These are phyloP conservation scores for Cairneyella variabilis DNA, from an alignment of 495 filamentous ascomycete species.

Conservation along the genomic window DNA sequence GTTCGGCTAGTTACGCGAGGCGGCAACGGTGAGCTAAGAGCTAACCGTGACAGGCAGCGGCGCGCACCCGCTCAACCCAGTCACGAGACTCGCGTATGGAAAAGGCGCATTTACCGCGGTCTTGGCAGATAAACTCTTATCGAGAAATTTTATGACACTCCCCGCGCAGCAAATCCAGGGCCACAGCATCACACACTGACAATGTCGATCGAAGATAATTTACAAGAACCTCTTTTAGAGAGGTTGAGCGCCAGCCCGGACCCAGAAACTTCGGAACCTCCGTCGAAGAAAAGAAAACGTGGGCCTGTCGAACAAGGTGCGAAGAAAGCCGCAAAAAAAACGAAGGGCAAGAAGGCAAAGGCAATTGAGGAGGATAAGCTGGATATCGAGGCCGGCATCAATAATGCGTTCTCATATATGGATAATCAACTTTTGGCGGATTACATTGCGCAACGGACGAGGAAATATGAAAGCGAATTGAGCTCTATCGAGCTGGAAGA, in stretches of 20 bases:
- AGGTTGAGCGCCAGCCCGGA: constrained; percentile 13
- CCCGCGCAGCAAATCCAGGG: no score
- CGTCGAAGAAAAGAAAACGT: constrained; percentile 26
- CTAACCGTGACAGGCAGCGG: no score
- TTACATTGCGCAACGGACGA: constrained; percentile 73
- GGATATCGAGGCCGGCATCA: constrained; percentile 63
- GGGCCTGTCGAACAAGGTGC: constrained; percentile 2
- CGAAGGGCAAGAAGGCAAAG: constrained; percentile 54
- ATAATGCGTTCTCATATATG: constrained; percentile 76
- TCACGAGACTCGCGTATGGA: no score
- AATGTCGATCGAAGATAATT: constrained; percentile 18
- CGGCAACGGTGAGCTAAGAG: no score
- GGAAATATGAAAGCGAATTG: constrained; percentile 71
- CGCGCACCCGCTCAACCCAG: no score
- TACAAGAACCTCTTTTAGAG: constrained; percentile 27
- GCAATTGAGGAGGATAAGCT: constrained; percentile 56
- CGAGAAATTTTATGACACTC: no score
- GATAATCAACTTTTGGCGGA: constrained; percentile 81
- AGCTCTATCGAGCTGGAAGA: constrained; percentile 82
- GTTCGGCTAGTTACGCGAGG: no score
- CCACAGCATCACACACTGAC: not conserved
- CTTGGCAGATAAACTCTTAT: no score
- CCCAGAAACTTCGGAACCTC: not conserved
- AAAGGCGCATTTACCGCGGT: no score
- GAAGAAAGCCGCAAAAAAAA: constrained; percentile 26